phyloP scores from a whole-genome alignment of 306 rosid genomes.

The Aeschynomene evenia region DNA sequence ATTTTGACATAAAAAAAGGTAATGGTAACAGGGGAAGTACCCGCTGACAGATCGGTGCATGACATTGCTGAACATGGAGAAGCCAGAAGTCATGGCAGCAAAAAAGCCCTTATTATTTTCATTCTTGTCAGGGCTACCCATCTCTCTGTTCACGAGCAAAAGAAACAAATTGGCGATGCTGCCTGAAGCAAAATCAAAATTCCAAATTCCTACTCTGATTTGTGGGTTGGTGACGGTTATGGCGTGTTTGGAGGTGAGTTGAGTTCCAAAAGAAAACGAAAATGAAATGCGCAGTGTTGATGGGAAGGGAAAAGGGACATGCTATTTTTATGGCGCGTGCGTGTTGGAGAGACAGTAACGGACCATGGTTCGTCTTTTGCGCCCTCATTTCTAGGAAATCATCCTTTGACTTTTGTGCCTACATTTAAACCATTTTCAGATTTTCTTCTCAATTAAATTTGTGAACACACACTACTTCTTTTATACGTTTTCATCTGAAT shows the following conservation, averaged over 20 bases:
- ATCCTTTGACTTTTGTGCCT: background rate
- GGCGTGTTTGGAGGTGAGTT: background rate
- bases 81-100: constrained; percentile 64
- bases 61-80: constrained; percentile 64
- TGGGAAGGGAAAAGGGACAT: background rate
- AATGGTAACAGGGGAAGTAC: constrained; percentile 34
- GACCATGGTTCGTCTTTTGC: background rate
- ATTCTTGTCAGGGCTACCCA: constrained; percentile 48
- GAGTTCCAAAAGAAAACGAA: background rate
- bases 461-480: too few species aligned
- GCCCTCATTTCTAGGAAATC: background rate
- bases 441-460: too few species aligned
- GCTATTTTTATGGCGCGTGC: constrained; percentile 20
- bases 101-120: constrained; percentile 57
- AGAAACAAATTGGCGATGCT: background rate
- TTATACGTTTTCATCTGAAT: too few species aligned
- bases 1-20: background rate
- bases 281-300: background rate
- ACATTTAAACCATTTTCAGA: too few species aligned
- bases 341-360: background rate
- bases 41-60: constrained; percentile 85
- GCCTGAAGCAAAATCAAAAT: too few species aligned
- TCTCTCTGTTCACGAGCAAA: constrained; percentile 25
- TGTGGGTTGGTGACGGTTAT: background rate
- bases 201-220: too few species aligned